Evolutionary conservation across 2,329 filamentous ascomycete genomes (phyloP).

Genomic region (Chaetomium sp.): DNA sequence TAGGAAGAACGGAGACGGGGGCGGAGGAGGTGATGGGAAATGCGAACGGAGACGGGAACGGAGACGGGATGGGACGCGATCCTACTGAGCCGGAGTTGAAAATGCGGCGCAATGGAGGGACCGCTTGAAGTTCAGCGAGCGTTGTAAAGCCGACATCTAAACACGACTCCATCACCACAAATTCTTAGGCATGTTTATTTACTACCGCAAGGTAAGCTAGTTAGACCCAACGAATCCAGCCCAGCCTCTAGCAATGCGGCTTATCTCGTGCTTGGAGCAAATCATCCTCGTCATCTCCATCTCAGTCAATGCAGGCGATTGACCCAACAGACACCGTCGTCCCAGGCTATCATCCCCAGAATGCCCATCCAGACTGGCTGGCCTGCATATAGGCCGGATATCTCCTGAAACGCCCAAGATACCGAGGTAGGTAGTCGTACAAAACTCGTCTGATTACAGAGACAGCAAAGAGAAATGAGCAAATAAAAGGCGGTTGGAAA

Average conservation of each 20-base stretch:
- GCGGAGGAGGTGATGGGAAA: neutral
- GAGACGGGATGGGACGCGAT: neutral
- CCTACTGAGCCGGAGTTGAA: neutral
- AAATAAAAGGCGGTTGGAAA: neutral
- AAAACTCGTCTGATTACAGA: constrained; percentile 8
- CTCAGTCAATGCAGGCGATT: neutral
- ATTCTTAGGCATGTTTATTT: neutral
- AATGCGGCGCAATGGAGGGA: neutral
- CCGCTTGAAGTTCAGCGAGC: no score
- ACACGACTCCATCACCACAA: neutral
- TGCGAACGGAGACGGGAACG: no score
- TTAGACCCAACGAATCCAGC: neutral
- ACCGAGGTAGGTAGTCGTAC: constrained; percentile 11
- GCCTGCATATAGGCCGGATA: neutral
- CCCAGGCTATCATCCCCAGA: neutral
- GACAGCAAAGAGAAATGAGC: constrained; percentile 11
- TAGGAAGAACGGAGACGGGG: neutral
- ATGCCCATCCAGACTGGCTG: constrained; percentile 11
- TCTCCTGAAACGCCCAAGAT: constrained; percentile 13
- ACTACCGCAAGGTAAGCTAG: neutral
- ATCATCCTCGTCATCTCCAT: constrained; percentile 15
- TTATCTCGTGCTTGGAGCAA: neutral
- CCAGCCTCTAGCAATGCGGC: neutral
- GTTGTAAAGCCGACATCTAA: neutral
- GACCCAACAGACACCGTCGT: neutral